Base-by-base conservation (phyloP, 768 basidiomycete species). In the Boletus rufocinnamomeus region DNA sequence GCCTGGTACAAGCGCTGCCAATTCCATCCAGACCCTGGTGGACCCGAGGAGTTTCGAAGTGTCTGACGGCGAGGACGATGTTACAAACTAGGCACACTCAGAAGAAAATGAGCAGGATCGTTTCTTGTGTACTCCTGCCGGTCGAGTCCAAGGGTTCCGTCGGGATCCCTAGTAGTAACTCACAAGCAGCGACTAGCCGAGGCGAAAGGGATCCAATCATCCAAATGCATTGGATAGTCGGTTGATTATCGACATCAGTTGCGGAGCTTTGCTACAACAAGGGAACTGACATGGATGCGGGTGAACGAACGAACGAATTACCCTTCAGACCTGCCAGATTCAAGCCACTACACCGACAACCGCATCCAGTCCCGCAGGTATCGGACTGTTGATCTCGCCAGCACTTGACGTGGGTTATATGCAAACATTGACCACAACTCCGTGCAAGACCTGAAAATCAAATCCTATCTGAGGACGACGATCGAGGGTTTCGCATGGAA, bases 351-450 rank as follows among this genome's bases (percentile, higher is more conserved):
- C 87, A 89, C 41, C 75, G 74, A 67, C 88, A 90, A 4, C 88
- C 86, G 63, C 88, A 90, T 2, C 88, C 88, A 6, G 86, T 80
- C 6, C 85, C 81, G 56, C 88, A 90, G 4, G 82, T 74, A 56
- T 80, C 76, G 21, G 82, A 75, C 6, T 66, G 74, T 43, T 63
- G 58, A 41, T 61, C 60, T 52, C 75, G 77, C 84, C 85, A 86
- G 65, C 88, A 90, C 28, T 81, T 80, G 61, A 88, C 70, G 63
- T 90, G 89, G 0, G 83, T 82, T 9, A 86, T 77, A 65, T 90
- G 88, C 54, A 77, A 77, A 64, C 88, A 90, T 28, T 75, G 76
- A 43, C 83, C 66, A 65, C 88, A 90, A 45, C 78, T 84, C 51
- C 79, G 76, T 7, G 86, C 84, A 14, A 89, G 77, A 27, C 87